Evolutionary conservation across 2,329 filamentous ascomycete species (phyloP).

Genomic region (Aureobasidium sp.): DNA sequence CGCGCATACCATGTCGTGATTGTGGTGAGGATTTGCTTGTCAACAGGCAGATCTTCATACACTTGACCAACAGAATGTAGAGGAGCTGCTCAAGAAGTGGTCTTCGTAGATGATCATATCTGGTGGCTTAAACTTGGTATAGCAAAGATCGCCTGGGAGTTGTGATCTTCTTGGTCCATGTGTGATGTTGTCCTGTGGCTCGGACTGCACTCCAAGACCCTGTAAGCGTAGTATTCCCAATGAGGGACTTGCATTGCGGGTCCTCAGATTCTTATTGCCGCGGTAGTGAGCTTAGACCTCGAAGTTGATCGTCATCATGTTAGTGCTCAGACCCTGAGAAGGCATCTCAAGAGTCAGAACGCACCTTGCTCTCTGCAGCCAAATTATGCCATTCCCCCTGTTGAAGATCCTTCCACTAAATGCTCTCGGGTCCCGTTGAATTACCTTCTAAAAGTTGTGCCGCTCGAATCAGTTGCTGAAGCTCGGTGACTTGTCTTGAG

Average conservation of each 20-base stretch:
- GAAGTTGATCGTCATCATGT: background rate
- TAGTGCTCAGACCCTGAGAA: background rate
- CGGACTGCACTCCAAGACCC: background rate
- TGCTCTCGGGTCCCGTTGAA: no score
- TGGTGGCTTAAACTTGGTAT: background rate
- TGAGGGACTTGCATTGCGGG: background rate
- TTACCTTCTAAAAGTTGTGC: background rate
- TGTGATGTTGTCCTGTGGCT: background rate
- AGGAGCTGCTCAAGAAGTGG: background rate
- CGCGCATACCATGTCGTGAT: background rate
- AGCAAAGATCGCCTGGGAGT: background rate
- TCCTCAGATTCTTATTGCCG: background rate
- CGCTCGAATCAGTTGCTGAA: background rate
- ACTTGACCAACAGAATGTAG: background rate
- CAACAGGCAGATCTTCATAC: background rate
- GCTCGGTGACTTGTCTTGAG: background rate
- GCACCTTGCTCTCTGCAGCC: no score
- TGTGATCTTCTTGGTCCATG: background rate
- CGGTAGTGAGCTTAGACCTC: background rate
- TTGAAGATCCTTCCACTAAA: background rate
- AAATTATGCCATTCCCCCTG: background rate
- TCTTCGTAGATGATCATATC: background rate
- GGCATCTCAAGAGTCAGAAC: background rate
- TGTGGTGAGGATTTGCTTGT: background rate
- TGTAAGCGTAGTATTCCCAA: background rate